Conservation (phyloP, 1,139 yeast species). For the Entelexis paramagnoliae region DNA sequence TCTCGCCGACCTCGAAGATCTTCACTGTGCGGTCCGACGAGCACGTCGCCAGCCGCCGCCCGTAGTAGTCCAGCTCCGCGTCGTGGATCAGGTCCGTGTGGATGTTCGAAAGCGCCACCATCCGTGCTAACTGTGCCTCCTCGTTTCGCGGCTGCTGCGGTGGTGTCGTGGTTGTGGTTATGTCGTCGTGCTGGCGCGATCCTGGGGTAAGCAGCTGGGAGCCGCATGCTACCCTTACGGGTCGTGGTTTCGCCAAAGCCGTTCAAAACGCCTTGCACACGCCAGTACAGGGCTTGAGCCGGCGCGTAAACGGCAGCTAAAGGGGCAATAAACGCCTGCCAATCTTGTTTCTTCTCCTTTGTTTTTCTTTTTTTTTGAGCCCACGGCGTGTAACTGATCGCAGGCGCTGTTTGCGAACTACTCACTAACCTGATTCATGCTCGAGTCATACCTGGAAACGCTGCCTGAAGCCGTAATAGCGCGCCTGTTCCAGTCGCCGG, state of each 20-base stretch:
- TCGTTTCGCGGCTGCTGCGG: neutral
- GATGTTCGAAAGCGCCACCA: conserved; percentile 22
- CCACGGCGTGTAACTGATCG: no score
- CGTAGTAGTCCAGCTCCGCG: conserved; percentile 93
- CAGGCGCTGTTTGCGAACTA: no score
- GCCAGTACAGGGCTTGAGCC: no score
- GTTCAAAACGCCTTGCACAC: no score
- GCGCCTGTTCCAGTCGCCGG: conserved; percentile 72
- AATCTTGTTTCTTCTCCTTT: no score
- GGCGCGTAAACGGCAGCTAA: no score
- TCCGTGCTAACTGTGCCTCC: neutral
- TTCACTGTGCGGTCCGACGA: conserved; percentile 91
- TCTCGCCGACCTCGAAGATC: conserved; percentile 62
- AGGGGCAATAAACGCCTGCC: no score
- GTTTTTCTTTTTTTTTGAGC: no score
- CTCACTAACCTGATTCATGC: no score
- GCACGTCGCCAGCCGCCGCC: conserved; percentile 88
- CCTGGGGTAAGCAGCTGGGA: conserved; percentile 40
- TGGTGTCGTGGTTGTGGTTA: neutral
- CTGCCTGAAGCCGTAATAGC: conserved; percentile 76
- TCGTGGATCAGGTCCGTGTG: conserved; percentile 81
- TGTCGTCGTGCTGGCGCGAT: neutral
- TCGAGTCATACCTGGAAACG: conserved; percentile 80
- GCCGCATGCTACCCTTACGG: neutral
- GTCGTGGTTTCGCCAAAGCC: neutral